Base-by-base conservation (phyloP, 441 rosid species). In the Codiaeum variegatum region DNA sequence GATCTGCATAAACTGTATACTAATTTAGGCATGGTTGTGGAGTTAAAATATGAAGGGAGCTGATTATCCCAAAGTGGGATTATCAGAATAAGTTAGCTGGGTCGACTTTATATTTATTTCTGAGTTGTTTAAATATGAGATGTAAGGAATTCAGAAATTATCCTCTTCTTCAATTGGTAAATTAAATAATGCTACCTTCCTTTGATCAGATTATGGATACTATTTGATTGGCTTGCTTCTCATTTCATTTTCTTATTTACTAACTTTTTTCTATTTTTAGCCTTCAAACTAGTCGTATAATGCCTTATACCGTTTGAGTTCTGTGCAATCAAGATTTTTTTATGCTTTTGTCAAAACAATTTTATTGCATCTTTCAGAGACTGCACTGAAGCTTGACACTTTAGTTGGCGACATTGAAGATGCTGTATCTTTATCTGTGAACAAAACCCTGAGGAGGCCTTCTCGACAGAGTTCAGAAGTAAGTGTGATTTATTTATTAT, bases 351-450 rank as follows among this genome's bases (percentile, higher is more conserved):
- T 78, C 42, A 42, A 40, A 60, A 3, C n/a, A n/a, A 42, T 28
- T 71, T 73, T 62, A 18, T 73, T 81, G 24, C 73, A 71, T 77
- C 76, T 83, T 80, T 71, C 96, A 94, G 99, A 88, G 85, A 87
- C 95, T 21, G 92, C 97, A 42, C 76, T 91, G 68, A 94, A 88
- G 76, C 94, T 94, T 24, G 94, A 92, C 76, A 82, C 82, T 74
- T 77, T 92, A 76, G 88, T 90, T 62, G 97, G 97, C 75, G 97
- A 92, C 54, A 87, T 94, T 47, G 99, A 94, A 84, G 99, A 94
- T 85, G 89, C 87, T 60, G 96, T 92, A 58, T 85, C 91, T 81
- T 88, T 88, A 71, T 73, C 88, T 16, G 62, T 91, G 84, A 88
- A 77, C 74, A 88, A 82, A 81, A 93, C 83, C 78, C 75, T 81